Percentiles rank a stretch among this genome's conserved stretches.
These are phyloP conservation scores for Penicillium fuscoglaucum DNA, from an alignment of 2,329 filamentous ascomycete genomes.

Conservation along the genomic window DNA sequence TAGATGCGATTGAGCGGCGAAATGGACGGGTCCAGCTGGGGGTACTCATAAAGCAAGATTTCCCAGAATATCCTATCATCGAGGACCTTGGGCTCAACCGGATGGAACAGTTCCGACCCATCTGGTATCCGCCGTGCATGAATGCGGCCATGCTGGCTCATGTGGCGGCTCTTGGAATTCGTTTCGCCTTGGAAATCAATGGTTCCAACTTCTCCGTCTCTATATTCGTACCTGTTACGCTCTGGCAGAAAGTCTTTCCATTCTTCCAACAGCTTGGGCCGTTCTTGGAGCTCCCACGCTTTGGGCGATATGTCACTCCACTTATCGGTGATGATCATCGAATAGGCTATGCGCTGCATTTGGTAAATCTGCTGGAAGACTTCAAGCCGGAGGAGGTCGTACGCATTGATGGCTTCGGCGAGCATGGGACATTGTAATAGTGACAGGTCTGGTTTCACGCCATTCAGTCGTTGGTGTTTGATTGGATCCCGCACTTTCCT, in stretches of 20 bases:
- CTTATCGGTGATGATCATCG: background rate
- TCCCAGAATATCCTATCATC: constrained; percentile 17
- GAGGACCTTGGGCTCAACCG: background rate
- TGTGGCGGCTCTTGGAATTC: constrained; percentile 17
- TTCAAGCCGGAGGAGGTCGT: constrained; percentile 35
- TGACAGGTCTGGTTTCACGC: constrained; percentile 2
- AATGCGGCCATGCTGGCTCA: background rate
- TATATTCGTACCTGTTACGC: constrained; percentile 18
- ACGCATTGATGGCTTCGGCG: constrained; percentile 34
- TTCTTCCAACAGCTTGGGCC: constrained; percentile 51
- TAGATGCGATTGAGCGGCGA: constrained; percentile 18
- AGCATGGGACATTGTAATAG: constrained; percentile 28
- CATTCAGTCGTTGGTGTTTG: background rate
- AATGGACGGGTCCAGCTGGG: constrained; percentile 9
- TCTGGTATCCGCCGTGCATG: constrained; percentile 14
- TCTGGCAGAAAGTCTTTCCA: constrained; percentile 51
- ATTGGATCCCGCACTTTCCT: background rate
- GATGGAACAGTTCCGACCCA: constrained; percentile 14
- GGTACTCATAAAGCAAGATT: constrained; percentile 8
- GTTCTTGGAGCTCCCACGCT: constrained; percentile 35
- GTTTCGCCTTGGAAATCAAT: constrained; percentile 40
- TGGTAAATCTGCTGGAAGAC: constrained; percentile 34
- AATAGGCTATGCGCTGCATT: constrained; percentile 15
- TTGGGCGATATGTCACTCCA: constrained; percentile 17
- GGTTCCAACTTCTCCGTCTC: constrained; percentile 44